Evolutionary conservation across 805 yeast genomes (phyloP), one percentile per base, ranked within the genome.

Genomic region (Candida ponderosae): DNA sequence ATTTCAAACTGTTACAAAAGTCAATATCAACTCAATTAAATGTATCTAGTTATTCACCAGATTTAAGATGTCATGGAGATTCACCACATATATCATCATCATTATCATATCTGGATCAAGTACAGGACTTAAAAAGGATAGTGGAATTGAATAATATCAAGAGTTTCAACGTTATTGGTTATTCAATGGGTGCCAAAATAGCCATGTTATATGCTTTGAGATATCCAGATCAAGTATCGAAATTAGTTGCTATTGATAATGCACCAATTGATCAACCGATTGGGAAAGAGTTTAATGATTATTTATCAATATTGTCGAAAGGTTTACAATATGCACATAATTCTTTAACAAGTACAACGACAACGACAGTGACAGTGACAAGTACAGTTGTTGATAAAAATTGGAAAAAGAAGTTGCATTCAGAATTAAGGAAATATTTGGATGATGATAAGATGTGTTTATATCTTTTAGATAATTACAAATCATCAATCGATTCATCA

Each of bases 151-250:
- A 24, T 11, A 38, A 41, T 19, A 50, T 64, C 3, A 16, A 27
- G 2, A 59, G 59, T 13, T 55, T 65, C 5, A 51, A 62, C 29
- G 36, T 69, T 4, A 40, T 68, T 11, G 82, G 83, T 0, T 79
- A 72, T 48, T 74, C 79, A 16, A 68, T 77, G 74, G 84, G 84
- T 1, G 81, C 79, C 4, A 76, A 74, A 47, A 66, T 71, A 1
- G 74, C 73, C 0, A 66, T 77, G 69, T 38, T 66, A 33, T 62
- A 65, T 1, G 56, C 72, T 0, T 48, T 77, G 26, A 42, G 46
- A 28, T 39, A 55, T 29, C 69, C 69, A 0, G 59, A 54, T 2
- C 38, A 51, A 14, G 58, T 72, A 1, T 48, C 58, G 5, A 65
- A 61, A 39, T 45, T 74, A 24, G 59, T 75, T 0, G 67, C 75